Percentiles rank a stretch among this genome's conserved stretches.
Conservation (phyloP, 495 filamentous ascomycete genomes). For the Penicilliopsis zonata region DNA sequence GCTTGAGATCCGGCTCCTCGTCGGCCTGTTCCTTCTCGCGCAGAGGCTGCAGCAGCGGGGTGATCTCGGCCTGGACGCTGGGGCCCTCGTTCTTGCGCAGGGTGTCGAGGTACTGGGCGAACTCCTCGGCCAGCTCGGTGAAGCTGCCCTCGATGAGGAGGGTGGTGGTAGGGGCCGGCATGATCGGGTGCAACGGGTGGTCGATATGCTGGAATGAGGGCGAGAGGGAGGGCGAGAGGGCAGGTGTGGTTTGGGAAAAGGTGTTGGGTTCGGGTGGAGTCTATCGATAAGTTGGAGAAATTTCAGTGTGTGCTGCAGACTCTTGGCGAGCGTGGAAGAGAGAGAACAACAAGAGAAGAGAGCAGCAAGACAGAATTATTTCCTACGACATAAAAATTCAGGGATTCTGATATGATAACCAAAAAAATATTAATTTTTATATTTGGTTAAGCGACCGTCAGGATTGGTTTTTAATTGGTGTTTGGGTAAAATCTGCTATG, state of each 20-base stretch:
- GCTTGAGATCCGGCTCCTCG: constrained; percentile 35
- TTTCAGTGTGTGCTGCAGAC: constrained; percentile 35
- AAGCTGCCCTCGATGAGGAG: constrained; percentile 88
- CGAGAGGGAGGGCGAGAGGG: constrained; percentile 7
- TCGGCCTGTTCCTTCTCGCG: constrained; percentile 36
- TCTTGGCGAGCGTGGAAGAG: constrained; percentile 22
- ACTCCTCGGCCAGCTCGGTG: constrained; percentile 77
- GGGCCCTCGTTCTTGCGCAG: constrained; percentile 45
- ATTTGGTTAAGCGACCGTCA: neutral
- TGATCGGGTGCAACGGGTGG: constrained; percentile 15
- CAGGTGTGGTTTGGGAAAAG: constrained; percentile 14
- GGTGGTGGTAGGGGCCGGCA: constrained; percentile 43
- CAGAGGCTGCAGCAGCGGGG: constrained; percentile 54
- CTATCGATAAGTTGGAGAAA: constrained; percentile 31
- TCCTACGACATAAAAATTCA: constrained; percentile 1
- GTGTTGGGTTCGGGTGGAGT: constrained; percentile 25
- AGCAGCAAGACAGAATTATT: constrained; percentile 7
- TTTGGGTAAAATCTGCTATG: too few species aligned
- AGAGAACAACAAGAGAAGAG: constrained; percentile 1
- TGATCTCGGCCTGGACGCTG: constrained; percentile 54
- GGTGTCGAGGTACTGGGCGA: constrained; percentile 70
- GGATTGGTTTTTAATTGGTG: too few species aligned
- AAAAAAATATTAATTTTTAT: too few species aligned
- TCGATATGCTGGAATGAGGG: constrained; percentile 3
- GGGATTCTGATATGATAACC: too few species aligned